phyloP scores from a whole-genome alignment of 2,329 filamentous ascomycete species.

The Neopestalotiopsis sp. region DNA sequence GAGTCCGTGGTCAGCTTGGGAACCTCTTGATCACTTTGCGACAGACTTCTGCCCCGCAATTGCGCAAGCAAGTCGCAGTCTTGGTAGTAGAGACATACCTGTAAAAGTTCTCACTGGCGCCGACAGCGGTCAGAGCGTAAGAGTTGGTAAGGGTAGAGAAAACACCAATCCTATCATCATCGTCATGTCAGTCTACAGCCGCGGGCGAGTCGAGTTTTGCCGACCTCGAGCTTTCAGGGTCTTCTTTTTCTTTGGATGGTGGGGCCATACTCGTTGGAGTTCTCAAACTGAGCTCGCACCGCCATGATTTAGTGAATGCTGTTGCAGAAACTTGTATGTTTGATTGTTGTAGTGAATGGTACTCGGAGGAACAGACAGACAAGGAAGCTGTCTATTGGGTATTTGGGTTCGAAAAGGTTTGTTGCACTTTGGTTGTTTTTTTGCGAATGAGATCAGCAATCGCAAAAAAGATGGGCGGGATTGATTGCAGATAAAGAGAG shows the following conservation, averaged over 20 bases:
- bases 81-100: conserved; percentile 54
- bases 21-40: neutral
- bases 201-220: neutral
- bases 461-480: conserved; percentile 1
- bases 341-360: neutral
- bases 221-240: neutral
- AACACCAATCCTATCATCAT: conserved; percentile 80
- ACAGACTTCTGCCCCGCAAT: conserved; percentile 5
- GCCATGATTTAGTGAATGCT: conserved; percentile 55
- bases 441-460: conserved; percentile 9
- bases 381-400: conserved; percentile 18
- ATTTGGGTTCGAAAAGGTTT: neutral
- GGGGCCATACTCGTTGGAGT: conserved; percentile 81
- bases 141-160: conserved; percentile 97
- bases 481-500: conserved; percentile 14
- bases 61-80: neutral
- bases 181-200: neutral
- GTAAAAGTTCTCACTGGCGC: conserved; percentile 99
- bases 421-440: neutral
- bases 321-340: conserved; percentile 24
- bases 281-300: conserved; percentile 80
- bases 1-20: conserved; percentile 20
- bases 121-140: conserved; percentile 92
- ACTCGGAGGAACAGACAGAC: neutral
- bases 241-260: conserved; percentile 23